Conservation (phyloP, 192 early-diverging fungal species). For the Entomortierella parvispora region DNA sequence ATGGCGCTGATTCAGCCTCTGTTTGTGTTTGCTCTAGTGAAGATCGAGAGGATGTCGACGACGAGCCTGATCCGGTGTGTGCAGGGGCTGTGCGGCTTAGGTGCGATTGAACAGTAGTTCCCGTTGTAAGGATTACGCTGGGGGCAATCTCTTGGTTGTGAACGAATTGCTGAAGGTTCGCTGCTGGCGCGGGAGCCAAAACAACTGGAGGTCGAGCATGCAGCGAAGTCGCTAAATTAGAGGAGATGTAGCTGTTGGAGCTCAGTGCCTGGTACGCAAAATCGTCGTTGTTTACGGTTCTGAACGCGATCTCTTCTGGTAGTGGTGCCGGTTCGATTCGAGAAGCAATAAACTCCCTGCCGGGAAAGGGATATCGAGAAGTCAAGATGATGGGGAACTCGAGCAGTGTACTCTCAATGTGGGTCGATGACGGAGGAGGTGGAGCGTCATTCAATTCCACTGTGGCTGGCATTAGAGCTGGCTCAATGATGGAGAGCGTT, state of each 20-base stretch:
- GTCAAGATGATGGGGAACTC: conserved; percentile 51
- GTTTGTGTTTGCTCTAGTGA: not conserved
- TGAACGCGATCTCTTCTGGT: not conserved
- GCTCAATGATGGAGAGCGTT: conserved; percentile 45
- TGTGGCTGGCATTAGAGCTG: conserved; percentile 23
- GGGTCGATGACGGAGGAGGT: conserved; percentile 27
- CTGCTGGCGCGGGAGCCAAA: not conserved
- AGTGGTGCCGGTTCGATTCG: not conserved
- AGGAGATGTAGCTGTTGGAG: conserved; percentile 9
- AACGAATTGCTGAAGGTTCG: conserved; percentile 26
- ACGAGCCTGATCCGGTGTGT: conserved; percentile 1
- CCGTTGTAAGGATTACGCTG: conserved; percentile 28
- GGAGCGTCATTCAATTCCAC: conserved; percentile 45
- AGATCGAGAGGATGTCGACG: conserved; percentile 1
- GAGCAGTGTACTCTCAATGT: conserved; percentile 31
- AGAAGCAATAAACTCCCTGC: not conserved
- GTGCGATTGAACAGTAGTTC: conserved; percentile 15
- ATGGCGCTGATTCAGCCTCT: conserved; percentile 1
- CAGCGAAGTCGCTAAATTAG: not conserved
- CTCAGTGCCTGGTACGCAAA: conserved; percentile 7
- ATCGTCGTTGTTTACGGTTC: not conserved
- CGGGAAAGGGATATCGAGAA: conserved; percentile 22
- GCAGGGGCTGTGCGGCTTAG: not conserved
- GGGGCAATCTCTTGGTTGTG: conserved; percentile 36
- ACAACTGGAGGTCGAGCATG: not conserved